phyloP scores from a whole-genome alignment of 306 rosid genomes.

The Glycine tomentella region DNA sequence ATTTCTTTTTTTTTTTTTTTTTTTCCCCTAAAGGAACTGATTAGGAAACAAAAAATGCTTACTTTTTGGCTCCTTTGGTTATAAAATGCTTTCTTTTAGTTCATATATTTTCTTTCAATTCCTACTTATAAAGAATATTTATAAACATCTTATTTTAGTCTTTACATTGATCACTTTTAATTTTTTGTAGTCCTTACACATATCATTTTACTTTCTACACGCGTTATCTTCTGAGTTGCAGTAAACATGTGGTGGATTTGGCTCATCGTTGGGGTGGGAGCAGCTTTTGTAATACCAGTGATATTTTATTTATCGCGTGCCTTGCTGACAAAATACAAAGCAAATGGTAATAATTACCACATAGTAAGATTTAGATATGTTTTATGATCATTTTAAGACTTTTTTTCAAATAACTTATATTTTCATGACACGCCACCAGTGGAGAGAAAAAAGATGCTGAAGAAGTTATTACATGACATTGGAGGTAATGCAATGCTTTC shows the following conservation, averaged over 20 bases:
- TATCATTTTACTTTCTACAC: too few species aligned
- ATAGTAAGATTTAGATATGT: neutral
- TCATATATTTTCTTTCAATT: neutral
- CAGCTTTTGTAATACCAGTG: slow-evolving; percentile 3
- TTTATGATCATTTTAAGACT: neutral
- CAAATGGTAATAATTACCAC: slow-evolving; percentile 5
- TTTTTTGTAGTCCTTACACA: too few species aligned
- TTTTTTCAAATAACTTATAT: neutral
- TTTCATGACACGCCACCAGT: slow-evolving; percentile 21
- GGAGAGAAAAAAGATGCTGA: slow-evolving; percentile 24
- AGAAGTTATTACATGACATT: slow-evolving; percentile 36
- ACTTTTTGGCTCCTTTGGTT: too few species aligned
- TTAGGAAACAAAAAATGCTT: too few species aligned
- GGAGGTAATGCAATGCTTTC: neutral
- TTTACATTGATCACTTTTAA: too few species aligned
- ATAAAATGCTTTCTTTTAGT: too few species aligned
- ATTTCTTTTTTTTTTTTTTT: neutral
- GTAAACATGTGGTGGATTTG: slow-evolving; percentile 46
- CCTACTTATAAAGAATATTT: too few species aligned
- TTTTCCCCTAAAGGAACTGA: neutral
- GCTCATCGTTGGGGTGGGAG: slow-evolving; percentile 42
- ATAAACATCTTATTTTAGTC: too few species aligned
- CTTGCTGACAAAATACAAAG: slow-evolving; percentile 32
- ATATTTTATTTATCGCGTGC: slow-evolving; percentile 22
- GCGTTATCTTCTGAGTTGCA: too few species aligned